Conservation (phyloP, 176 grass and related monocot species). For the Carex scoparia region DNA sequence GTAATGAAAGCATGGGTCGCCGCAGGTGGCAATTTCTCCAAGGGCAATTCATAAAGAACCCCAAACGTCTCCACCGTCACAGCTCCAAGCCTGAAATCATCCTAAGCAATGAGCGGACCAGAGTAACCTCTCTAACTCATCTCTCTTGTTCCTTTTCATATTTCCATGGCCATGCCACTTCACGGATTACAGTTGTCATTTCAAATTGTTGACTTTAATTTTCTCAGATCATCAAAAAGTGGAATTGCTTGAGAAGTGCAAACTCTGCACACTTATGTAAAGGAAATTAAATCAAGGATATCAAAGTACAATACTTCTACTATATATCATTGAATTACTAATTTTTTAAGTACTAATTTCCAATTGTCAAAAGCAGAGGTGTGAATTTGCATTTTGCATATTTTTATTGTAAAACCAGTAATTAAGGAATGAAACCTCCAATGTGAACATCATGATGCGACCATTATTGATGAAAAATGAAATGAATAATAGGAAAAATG, state of each 20-base stretch:
- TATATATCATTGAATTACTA: not conserved
- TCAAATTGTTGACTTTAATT: not conserved
- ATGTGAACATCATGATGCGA: not conserved
- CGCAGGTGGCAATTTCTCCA: not conserved
- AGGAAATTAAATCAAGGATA: not conserved
- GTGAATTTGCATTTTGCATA: not conserved
- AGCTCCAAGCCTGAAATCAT: slow-evolving; percentile 9
- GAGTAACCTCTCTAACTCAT: not conserved
- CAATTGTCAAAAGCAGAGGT: not conserved
- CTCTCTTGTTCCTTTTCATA: not conserved
- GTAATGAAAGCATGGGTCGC: slow-evolving; percentile 6
- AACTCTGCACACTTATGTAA: not conserved
- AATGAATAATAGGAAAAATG: not conserved
- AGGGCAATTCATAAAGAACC: slow-evolving; percentile 4
- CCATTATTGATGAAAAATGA: not conserved
- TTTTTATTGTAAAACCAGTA: not conserved
- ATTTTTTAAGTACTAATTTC: not conserved
- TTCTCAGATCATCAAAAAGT: not conserved
- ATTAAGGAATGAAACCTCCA: not conserved
- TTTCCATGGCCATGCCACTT: not conserved
- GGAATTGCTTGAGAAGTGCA: not conserved
- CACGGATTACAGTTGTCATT: not conserved
- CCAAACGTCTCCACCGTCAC: slow-evolving; percentile 6
- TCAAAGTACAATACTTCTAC: too few relatives aligned
- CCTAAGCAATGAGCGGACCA: not conserved